Percentiles rank a stretch among this genome's conserved stretches.
Evolutionary conservation across 1,284 basidiomycete species (phyloP).

Genomic region (Tylopilus sp.): DNA sequence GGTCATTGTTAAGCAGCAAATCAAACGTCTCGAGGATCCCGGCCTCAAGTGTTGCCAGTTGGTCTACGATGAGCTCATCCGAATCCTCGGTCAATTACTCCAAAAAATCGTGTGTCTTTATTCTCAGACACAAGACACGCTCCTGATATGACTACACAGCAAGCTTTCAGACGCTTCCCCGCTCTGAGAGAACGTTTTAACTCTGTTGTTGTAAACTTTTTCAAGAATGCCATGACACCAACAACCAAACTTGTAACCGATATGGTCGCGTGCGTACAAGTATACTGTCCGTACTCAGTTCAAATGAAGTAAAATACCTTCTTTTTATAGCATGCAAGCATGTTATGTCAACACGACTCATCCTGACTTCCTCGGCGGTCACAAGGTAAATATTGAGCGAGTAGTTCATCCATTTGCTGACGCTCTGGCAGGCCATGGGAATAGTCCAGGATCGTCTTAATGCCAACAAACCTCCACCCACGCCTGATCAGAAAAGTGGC

Average conservation of each 20-base stretch:
- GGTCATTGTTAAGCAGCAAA: slow-evolving; percentile 98
- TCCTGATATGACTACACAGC: slow-evolving; percentile 58
- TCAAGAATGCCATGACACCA: slow-evolving; percentile 93
- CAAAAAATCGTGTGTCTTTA: slow-evolving; percentile 81
- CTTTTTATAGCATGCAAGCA: slow-evolving; percentile 84
- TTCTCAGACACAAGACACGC: slow-evolving; percentile 5
- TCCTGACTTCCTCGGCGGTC: slow-evolving; percentile 97
- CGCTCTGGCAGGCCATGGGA: slow-evolving; percentile 77
- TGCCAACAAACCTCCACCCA: slow-evolving; percentile 76
- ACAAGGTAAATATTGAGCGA: slow-evolving; percentile 66
- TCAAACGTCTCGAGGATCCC: slow-evolving; percentile 96
- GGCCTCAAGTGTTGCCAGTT: slow-evolving; percentile 93
- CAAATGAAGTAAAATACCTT: not conserved
- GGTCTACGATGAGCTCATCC: slow-evolving; percentile 97
- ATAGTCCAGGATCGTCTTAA: slow-evolving; percentile 90
- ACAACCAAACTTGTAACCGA: slow-evolving; percentile 96
- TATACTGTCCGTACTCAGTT: not conserved
- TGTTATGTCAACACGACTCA: slow-evolving; percentile 99
- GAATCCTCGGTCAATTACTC: slow-evolving; percentile 93
- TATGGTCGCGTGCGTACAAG: slow-evolving; percentile 79
- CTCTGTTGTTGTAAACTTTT: slow-evolving; percentile 94
- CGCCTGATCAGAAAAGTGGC: slow-evolving; percentile 76
- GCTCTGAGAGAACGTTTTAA: slow-evolving; percentile 96
- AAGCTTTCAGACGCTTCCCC: slow-evolving; percentile 96
- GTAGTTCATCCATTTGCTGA: slow-evolving; percentile 5